A percentile compares a stretch with the other conserved stretches of the same genome.
Conservation (phyloP, 208 protist species). For the Acanthamoeba sp. region DNA sequence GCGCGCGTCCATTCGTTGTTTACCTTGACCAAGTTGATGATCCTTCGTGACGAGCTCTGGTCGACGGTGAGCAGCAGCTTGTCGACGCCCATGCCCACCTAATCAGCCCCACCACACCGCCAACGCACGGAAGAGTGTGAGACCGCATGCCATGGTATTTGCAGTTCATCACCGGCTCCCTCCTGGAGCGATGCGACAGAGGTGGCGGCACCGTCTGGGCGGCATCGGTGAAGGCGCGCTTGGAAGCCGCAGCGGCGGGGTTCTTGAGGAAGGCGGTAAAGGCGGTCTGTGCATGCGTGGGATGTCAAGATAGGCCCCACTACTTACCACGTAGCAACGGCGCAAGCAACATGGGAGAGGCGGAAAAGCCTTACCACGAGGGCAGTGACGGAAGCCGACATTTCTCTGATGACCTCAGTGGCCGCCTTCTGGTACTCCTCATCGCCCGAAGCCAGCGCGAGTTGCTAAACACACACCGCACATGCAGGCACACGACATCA, state of each 20-base stretch:
- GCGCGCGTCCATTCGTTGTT: not conserved
- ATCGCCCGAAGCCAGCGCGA: slow-evolving; percentile 15
- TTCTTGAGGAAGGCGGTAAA: slow-evolving; percentile 56
- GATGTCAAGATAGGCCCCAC: not conserved
- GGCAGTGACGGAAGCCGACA: not conserved
- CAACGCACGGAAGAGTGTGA: too few relatives aligned
- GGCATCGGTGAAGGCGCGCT: slow-evolving; percentile 34
- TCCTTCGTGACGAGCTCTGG: slow-evolving; percentile 20
- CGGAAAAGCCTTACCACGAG: not conserved
- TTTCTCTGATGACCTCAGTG: slow-evolving; percentile 8
- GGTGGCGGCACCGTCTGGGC: not conserved
- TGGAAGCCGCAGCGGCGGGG: slow-evolving; percentile 26
- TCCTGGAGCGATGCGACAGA: too few relatives aligned
- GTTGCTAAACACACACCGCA: not conserved
- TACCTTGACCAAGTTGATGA: slow-evolving; percentile 50
- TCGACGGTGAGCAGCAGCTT: slow-evolving; percentile 52
- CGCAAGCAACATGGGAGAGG: not conserved
- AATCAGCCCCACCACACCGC: too few relatives aligned
- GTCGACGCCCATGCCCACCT: slow-evolving; percentile 33
- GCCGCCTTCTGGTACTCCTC: slow-evolving; percentile 37
- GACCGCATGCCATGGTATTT: too few relatives aligned
- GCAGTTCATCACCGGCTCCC: too few relatives aligned
- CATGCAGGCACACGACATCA: not conserved
- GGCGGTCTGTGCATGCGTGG: not conserved
- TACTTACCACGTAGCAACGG: not conserved